Conservation (phyloP, 768 basidiomycete species). For the Amanita fuliginea region DNA sequence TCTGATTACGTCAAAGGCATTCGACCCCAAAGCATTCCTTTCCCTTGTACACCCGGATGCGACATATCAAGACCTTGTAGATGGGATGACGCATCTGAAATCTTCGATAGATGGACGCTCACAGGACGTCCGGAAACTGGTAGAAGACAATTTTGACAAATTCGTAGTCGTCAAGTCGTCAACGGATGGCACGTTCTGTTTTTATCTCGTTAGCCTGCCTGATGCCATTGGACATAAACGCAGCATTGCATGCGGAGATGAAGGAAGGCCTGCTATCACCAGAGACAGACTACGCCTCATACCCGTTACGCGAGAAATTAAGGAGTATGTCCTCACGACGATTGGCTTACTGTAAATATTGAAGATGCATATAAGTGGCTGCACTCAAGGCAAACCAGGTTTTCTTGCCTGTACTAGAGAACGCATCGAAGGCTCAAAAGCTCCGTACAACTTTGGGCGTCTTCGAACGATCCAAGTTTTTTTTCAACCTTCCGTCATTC, state of each 20-base stretch:
- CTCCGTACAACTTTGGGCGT: slow-evolving; percentile 87
- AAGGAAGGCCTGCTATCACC: slow-evolving; percentile 73
- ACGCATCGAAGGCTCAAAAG: slow-evolving; percentile 88
- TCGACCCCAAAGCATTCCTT: slow-evolving; percentile 91
- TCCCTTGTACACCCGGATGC: slow-evolving; percentile 90
- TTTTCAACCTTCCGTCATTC: slow-evolving; percentile 94
- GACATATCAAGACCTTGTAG: slow-evolving; percentile 81
- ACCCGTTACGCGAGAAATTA: slow-evolving; percentile 70
- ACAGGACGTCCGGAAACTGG: slow-evolving; percentile 88
- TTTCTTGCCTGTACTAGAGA: slow-evolving; percentile 92
- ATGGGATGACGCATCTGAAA: slow-evolving; percentile 65
- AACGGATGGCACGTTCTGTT: slow-evolving; percentile 63
- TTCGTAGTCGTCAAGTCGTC: slow-evolving; percentile 97
- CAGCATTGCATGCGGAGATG: slow-evolving; percentile 90
- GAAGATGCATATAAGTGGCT: slow-evolving; percentile 44
- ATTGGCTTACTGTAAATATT: slow-evolving; percentile 1
- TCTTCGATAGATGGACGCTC: slow-evolving; percentile 82
- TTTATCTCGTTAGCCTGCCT: not conserved
- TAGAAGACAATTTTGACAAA: slow-evolving; percentile 96
- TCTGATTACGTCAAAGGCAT: slow-evolving; percentile 84
- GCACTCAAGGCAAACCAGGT: slow-evolving; percentile 91
- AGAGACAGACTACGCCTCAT: slow-evolving; percentile 72
- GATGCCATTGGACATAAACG: not conserved
- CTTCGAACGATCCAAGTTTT: slow-evolving; percentile 94
- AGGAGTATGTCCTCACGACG: slow-evolving; percentile 47